Evolutionary conservation across 306 rosid genomes (phyloP).

Genomic region (Castanea sativa): DNA sequence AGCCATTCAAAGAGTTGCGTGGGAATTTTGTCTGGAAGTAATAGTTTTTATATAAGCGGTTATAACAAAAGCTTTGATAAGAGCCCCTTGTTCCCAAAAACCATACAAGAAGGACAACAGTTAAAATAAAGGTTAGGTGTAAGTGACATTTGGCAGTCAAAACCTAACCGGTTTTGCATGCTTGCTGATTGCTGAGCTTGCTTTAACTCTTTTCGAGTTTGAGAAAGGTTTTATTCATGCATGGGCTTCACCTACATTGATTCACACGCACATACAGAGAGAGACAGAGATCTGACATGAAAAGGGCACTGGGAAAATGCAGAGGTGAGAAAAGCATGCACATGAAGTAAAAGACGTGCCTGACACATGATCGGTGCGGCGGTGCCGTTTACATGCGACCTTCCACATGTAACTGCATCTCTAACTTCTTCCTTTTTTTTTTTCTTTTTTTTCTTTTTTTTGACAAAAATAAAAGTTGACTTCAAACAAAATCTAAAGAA

Average conservation of each 20-base stretch:
- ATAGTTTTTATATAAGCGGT: constrained; percentile 21
- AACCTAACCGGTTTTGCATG: constrained; percentile 21
- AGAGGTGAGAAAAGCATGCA: constrained; percentile 45
- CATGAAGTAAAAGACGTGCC: constrained; percentile 22
- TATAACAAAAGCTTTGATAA: neutral
- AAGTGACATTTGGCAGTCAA: constrained; percentile 21
- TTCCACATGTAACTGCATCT: too few relatives aligned
- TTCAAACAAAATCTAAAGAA: too few relatives aligned
- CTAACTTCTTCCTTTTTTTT: too few relatives aligned
- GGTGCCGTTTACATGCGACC: neutral
- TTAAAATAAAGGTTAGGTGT: constrained; percentile 2
- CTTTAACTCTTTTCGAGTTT: too few relatives aligned
- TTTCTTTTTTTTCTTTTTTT: too few relatives aligned
- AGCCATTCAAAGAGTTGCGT: neutral
- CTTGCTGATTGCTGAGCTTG: constrained; percentile 20
- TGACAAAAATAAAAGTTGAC: too few relatives aligned
- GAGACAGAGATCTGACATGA: constrained; percentile 3
- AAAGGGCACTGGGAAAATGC: neutral
- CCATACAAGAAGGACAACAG: constrained; percentile 18
- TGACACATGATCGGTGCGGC: constrained; percentile 44
- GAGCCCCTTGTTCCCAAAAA: constrained; percentile 17
- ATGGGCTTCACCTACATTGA: too few relatives aligned
- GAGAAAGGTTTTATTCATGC: too few relatives aligned
- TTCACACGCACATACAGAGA: neutral
- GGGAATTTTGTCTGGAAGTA: neutral